Evolutionary conservation across 768 basidiomycete species (phyloP), one percentile per base, ranked within the genome.

Genomic region (Auriculariales sp.): DNA sequence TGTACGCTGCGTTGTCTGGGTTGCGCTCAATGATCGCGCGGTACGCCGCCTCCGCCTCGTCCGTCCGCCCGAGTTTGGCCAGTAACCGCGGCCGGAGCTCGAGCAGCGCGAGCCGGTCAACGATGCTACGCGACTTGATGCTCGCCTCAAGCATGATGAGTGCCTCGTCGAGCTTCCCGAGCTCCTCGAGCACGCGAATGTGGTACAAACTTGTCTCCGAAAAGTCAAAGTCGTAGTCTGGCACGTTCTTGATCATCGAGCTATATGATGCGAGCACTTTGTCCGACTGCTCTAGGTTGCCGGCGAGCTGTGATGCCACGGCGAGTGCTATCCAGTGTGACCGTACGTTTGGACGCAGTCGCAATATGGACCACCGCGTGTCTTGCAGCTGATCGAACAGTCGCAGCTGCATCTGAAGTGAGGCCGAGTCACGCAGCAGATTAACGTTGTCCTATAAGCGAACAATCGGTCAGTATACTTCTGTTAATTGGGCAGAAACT

Each of bases 321-420:
- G 90, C 90, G 44, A 92, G 71, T 2, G 77, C 87, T 48, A 91
- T 66, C 95, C 95, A 99, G 62, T 92, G 84, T 51, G 83, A 76
- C 6, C 93, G 85, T 15, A 85, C 66, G 49, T 80, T 79, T 0
- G 94, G 92, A 12, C 92, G 80, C 12, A 90, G 62, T 50, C 72
- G 76, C 32, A 97, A 75, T 48, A 95, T 78, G 6, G 77, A 77
- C 56, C 86, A 74, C 1, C 95, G 81, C 2, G 88, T 87, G 49
- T 90, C 83, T 33, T 91, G 77, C 25, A 93, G 74, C 4, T 68
- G 70, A 34, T 86, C 80, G 62, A 78, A 95, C 36, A 81, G 67
- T 29, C 94, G 79, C 11, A 91, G 74, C 54, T 97, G 93, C 0
- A 89, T 80, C 59, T 92, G 88, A 9, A 99, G 73, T 46, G 84